phyloP scores from a whole-genome alignment of 2,329 filamentous ascomycete species.

The Ceratocystis diversiconidia region DNA sequence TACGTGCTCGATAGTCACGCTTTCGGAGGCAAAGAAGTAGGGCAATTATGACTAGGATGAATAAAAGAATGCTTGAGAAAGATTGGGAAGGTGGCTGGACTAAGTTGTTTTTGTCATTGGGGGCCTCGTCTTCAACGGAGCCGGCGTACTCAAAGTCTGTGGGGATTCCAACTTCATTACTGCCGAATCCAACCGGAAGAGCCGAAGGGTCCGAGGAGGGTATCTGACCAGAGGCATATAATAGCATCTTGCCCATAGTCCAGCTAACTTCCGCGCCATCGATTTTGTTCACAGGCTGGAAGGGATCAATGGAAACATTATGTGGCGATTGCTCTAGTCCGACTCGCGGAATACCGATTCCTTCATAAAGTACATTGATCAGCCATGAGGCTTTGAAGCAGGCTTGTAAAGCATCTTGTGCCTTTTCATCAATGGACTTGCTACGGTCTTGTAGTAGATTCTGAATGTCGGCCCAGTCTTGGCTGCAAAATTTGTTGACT shows the following conservation, averaged over 20 bases:
- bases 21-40: constrained; percentile 63
- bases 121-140: constrained; percentile 16
- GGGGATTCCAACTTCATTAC: constrained; percentile 54
- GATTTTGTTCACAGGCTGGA: constrained; percentile 87
- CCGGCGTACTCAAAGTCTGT: constrained; percentile 75
- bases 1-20: constrained; percentile 49
- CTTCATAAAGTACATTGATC: constrained; percentile 90
- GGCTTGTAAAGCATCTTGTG: constrained; percentile 67
- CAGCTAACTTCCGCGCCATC: constrained; percentile 86
- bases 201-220: constrained; percentile 39
- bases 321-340: constrained; percentile 51
- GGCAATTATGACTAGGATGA: constrained; percentile 57
- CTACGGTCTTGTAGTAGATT: constrained; percentile 48
- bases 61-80: constrained; percentile 60
- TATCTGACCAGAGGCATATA: constrained; percentile 85
- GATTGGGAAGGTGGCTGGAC: constrained; percentile 58
- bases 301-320: constrained; percentile 65
- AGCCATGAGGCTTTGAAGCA: constrained; percentile 99
- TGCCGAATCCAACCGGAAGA: constrained; percentile 82
- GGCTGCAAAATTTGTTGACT: constrained; percentile 72
- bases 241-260: constrained; percentile 91
- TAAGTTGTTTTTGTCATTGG: constrained; percentile 42
- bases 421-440: constrained; percentile 62
- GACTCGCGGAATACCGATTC: constrained; percentile 80
- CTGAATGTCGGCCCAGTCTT: constrained; percentile 67